Evolutionary conservation across 768 basidiomycete genomes (phyloP).

Genomic region (Amanita rubescens): DNA sequence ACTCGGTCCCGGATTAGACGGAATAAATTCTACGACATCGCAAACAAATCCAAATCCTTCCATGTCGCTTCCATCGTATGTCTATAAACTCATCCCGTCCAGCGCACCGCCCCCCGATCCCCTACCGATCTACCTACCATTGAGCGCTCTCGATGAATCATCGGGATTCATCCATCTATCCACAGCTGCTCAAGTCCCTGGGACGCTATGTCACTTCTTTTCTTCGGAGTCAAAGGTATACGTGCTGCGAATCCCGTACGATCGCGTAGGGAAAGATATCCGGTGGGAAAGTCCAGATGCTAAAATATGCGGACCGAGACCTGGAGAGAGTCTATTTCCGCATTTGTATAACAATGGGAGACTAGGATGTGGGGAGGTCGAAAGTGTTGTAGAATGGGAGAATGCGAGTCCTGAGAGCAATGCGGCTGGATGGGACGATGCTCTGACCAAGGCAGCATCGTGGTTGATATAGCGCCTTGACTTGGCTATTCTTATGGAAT

Average conservation of each 20-base stretch:
- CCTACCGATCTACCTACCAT: conserved; percentile 38
- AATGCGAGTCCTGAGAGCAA: conserved; percentile 8
- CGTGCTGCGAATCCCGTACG: conserved; percentile 38
- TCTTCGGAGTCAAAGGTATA: conserved; percentile 28
- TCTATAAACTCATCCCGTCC: conserved; percentile 54
- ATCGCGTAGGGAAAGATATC: conserved; percentile 29
- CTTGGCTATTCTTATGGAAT: no score
- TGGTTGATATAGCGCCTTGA: conserved; percentile 22
- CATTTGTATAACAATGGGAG: conserved; percentile 41
- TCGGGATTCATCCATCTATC: conserved; percentile 52
- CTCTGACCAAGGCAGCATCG: conserved; percentile 9
- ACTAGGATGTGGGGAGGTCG: conserved; percentile 38
- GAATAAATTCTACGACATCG: no score
- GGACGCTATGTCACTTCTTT: conserved; percentile 43
- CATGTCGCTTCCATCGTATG: conserved; percentile 35
- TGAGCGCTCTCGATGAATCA: conserved; percentile 39
- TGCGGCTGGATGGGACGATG: conserved; percentile 25
- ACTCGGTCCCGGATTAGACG: no score
- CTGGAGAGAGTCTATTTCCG: conserved; percentile 42
- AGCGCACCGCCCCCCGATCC: conserved; percentile 31
- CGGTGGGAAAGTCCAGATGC: conserved; percentile 42
- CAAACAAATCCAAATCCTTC: not conserved
- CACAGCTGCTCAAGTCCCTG: conserved; percentile 40
- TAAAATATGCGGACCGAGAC: conserved; percentile 33
- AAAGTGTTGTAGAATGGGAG: conserved; percentile 27